These are phyloP conservation scores for Penicillium vulpinum DNA, from an alignment of 2,329 filamentous ascomycete genomes.

Conservation along the genomic window DNA sequence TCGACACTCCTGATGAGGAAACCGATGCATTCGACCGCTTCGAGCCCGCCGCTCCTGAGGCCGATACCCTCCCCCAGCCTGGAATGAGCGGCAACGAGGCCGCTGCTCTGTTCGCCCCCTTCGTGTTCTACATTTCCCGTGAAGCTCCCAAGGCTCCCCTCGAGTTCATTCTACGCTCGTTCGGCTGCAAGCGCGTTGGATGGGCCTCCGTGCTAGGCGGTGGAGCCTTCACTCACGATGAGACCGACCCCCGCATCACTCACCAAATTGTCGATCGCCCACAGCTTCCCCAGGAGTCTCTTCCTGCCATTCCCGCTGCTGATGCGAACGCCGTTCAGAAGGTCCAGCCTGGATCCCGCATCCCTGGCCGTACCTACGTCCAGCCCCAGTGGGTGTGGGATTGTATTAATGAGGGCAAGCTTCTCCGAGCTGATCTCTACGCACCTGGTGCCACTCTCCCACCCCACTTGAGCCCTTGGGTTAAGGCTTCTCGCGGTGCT, in stretches of 20 bases:
- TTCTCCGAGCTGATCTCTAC: constrained; percentile 84
- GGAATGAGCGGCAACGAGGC: constrained; percentile 64
- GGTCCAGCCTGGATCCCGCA: constrained; percentile 64
- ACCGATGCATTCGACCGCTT: constrained; percentile 83
- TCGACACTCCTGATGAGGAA: constrained; percentile 50
- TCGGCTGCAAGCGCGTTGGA: constrained; percentile 92
- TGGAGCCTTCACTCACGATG: constrained; percentile 87
- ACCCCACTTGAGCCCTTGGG: constrained; percentile 94
- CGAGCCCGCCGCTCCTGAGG: constrained; percentile 76
- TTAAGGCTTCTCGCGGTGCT: constrained; percentile 78
- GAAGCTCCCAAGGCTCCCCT: constrained; percentile 88
- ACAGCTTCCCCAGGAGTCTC: constrained; percentile 61
- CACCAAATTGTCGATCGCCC: constrained; percentile 96
- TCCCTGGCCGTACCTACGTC: constrained; percentile 89
- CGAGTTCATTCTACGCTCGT: constrained; percentile 89
- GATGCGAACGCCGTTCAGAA: constrained; percentile 46
- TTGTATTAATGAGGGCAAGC: constrained; percentile 84
- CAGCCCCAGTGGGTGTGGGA: constrained; percentile 99
- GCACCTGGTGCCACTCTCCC: constrained; percentile 86
- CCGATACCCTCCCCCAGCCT: constrained; percentile 83
- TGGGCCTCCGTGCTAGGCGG: constrained; percentile 92
- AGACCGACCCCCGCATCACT: constrained; percentile 84
- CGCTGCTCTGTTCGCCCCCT: constrained; percentile 78
- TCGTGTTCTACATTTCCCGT: constrained; percentile 88
- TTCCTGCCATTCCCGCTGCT: constrained; percentile 44